phyloP scores from a whole-genome alignment of 768 basidiomycete species.

The Amanita pallidorosea region DNA sequence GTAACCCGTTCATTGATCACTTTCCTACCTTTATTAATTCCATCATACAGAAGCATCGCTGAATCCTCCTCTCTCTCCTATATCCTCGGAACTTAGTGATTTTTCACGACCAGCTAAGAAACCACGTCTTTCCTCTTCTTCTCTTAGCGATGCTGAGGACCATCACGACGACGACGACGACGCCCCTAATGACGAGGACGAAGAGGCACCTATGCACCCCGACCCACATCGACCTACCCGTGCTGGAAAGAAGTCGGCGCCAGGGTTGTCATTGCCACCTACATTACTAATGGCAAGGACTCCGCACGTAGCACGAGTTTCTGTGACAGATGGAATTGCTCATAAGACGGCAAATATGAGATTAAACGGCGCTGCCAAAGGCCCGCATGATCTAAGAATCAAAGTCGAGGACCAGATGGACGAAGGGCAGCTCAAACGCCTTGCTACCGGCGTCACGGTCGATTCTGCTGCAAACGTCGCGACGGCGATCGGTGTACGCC shows the following conservation, averaged over 20 bases:
- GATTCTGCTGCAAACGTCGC: constrained; percentile 43
- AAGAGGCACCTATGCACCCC: constrained; percentile 16
- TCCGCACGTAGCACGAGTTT: constrained; percentile 38
- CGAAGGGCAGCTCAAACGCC: constrained; percentile 61
- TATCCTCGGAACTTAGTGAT: constrained; percentile 42
- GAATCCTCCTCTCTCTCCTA: constrained; percentile 29
- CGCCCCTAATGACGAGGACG: constrained; percentile 35
- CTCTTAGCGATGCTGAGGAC: constrained; percentile 42
- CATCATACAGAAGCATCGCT: constrained; percentile 15
- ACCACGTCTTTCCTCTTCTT: constrained; percentile 41
- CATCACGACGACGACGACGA: constrained; percentile 24
- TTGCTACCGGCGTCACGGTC: constrained; percentile 74
- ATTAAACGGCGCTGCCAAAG: constrained; percentile 30
- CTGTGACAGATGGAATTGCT: constrained; percentile 26
- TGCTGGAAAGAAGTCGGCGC: constrained; percentile 33
- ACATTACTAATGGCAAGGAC: constrained; percentile 34
- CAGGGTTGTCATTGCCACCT: constrained; percentile 17
- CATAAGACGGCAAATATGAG: constrained; percentile 25
- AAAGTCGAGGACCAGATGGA: constrained; percentile 77
- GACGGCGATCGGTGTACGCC: constrained; percentile 15
- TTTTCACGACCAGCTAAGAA: constrained; percentile 36
- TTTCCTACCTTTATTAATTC: constrained; percentile 6
- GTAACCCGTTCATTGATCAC: constrained; percentile 21
- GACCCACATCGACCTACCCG: constrained; percentile 1
- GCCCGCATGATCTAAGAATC: constrained; percentile 34